A percentile compares a stretch with the other conserved stretches of the same genome.
phyloP scores from a whole-genome alignment of 306 rosid genomes.

The Argentina anserina region DNA sequence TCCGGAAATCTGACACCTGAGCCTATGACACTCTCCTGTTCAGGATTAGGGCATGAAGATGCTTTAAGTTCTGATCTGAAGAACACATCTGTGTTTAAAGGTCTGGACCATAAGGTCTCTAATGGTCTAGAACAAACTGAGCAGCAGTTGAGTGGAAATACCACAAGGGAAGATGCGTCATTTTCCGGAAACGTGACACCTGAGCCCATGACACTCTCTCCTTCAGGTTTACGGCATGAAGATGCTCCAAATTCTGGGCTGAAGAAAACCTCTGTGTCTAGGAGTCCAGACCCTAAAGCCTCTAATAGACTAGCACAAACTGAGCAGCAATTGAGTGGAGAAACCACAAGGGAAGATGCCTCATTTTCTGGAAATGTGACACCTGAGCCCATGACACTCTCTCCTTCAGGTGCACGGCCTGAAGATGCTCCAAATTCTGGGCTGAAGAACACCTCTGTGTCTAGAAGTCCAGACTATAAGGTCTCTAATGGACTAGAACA shows the following conservation, averaged over 20 bases:
- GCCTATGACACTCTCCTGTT: too few species aligned
- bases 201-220: conserved; percentile 15
- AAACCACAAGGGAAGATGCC: conserved; percentile 22
- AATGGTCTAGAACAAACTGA: too few species aligned
- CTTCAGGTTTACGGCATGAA: conserved; percentile 26
- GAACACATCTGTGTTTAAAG: too few species aligned
- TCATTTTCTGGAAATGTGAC: conserved; percentile 23
- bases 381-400: conserved; percentile 13
- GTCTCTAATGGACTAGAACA: conserved; percentile 27
- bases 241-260: conserved; percentile 28
- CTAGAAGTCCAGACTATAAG: conserved; percentile 23
- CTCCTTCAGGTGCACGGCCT: conserved; percentile 26
- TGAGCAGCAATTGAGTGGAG: conserved; percentile 17
- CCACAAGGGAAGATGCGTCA: conserved; percentile 26
- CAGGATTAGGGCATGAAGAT: too few species aligned
- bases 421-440: conserved; percentile 31
- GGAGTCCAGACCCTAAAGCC: conserved; percentile 24
- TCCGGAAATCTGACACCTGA: too few species aligned
- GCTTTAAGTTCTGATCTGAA: too few species aligned
- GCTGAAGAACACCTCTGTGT: conserved; percentile 20
- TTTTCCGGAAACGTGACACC: conserved; percentile 19
- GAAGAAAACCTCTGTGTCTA: conserved; percentile 18
- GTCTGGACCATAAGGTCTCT: too few species aligned
- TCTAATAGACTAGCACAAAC: conserved; percentile 26
- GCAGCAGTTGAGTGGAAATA: conserved; percentile 22